Percentiles rank a stretch among this genome's conserved stretches.
Conservation (phyloP, 352 stramenopile genomes). For the Globisporangium echinulatum region DNA sequence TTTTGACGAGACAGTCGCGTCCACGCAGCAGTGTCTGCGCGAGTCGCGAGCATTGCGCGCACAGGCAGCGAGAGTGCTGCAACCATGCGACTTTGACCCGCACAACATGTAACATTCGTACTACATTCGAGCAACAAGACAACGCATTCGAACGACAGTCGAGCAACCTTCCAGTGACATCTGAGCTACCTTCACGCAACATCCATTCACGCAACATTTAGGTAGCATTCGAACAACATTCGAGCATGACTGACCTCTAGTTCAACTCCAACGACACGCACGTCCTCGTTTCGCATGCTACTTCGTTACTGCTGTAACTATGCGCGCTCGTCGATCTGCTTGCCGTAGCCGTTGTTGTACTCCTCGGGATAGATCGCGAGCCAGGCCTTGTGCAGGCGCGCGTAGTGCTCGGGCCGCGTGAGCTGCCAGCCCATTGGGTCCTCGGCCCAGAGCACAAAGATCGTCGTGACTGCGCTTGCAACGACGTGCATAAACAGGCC, state of each 20-base stretch:
- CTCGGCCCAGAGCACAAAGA: slow-evolving; percentile 83
- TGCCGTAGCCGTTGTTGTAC: slow-evolving; percentile 80
- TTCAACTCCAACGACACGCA: too few relatives aligned
- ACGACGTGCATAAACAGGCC: slow-evolving; percentile 74
- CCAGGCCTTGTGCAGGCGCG: slow-evolving; percentile 67
- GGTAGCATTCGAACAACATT: too few relatives aligned
- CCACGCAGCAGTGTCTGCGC: slow-evolving; percentile 1
- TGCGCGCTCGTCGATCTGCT: slow-evolving; percentile 23
- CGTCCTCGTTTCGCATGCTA: too few relatives aligned
- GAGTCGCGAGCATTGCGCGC: slow-evolving; percentile 2
- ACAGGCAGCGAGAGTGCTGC: slow-evolving; percentile 1
- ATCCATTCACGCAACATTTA: too few relatives aligned
- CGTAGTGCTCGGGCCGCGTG: slow-evolving; percentile 65
- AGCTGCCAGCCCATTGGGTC: slow-evolving; percentile 71
- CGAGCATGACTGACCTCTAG: too few relatives aligned
- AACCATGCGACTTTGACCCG: not conserved
- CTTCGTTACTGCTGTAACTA: too few relatives aligned
- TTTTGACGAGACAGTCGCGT: slow-evolving; percentile 4
- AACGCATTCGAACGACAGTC: too few relatives aligned
- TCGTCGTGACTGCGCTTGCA: slow-evolving; percentile 64
- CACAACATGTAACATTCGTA: too few relatives aligned
- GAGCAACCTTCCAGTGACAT: too few relatives aligned
- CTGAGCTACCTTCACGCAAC: too few relatives aligned
- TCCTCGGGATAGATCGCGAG: slow-evolving; percentile 77
- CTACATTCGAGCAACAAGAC: too few relatives aligned